A percentile compares a stretch with the other conserved stretches of the same genome.
These are phyloP conservation scores for Candida khao-thaluensis DNA, from an alignment of 805 yeast genomes.

Conservation along the genomic window DNA sequence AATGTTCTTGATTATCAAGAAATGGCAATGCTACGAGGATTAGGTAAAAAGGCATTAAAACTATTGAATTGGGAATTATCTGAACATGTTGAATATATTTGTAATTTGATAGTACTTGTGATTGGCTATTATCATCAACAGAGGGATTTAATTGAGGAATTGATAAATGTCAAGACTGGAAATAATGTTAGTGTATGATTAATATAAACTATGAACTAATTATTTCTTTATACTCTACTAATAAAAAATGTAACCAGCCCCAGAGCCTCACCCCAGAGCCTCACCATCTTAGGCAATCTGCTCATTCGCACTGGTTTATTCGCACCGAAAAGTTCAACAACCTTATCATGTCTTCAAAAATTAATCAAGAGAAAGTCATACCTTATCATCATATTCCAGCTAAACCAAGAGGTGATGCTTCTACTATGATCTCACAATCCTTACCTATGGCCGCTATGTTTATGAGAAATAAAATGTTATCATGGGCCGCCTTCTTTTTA, in stretches of 20 bases:
- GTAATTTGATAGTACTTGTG: constrained; percentile 26
- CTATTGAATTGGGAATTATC: constrained; percentile 15
- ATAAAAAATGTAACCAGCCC: too few species aligned
- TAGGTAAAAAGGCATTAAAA: constrained; percentile 39
- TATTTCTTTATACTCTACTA: too few species aligned
- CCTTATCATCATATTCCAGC: constrained; percentile 50
- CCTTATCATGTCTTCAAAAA: constrained; percentile 22
- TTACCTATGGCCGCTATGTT: constrained; percentile 72
- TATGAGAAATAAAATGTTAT: constrained; percentile 54
- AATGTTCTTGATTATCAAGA: constrained; percentile 33
- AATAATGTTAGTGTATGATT: too few species aligned
- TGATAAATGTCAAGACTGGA: not conserved
- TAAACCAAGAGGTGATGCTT: constrained; percentile 44
- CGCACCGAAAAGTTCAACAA: too few species aligned
- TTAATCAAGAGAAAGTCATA: constrained; percentile 33
- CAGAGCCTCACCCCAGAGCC: too few species aligned
- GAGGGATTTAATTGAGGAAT: constrained; percentile 3
- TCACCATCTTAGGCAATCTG: too few species aligned
- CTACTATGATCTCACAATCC: constrained; percentile 49
- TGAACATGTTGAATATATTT: constrained; percentile 21
- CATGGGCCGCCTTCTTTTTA: constrained; percentile 57
- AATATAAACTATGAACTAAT: too few species aligned
- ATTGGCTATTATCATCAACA: constrained; percentile 24
- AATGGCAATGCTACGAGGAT: constrained; percentile 31
- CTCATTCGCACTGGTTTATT: too few species aligned